A percentile compares a stretch with the other conserved stretches of the same genome.
These are phyloP conservation scores for Salix arbutifolia DNA, from an alignment of 345 rosid genomes.

Conservation along the genomic window DNA sequence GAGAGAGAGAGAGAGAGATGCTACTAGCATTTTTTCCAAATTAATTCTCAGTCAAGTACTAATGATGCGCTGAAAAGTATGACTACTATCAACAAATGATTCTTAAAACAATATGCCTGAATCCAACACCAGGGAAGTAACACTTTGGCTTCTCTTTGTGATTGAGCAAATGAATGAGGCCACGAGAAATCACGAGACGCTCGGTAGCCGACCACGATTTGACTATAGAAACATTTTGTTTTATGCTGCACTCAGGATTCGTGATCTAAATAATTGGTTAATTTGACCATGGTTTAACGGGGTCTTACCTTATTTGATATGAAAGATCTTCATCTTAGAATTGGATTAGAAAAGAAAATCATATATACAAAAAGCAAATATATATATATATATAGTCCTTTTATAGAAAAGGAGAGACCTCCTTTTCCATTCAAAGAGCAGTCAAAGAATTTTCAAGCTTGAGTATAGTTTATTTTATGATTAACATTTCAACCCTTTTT, in stretches of 20 bases:
- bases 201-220: conserved; percentile 12
- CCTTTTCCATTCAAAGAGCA: conserved; percentile 23
- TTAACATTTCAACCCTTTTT: conserved; percentile 13
- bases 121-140: neutral
- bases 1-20: too few species aligned
- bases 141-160: conserved; percentile 1
- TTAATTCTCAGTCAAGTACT: neutral
- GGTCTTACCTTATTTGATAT: neutral
- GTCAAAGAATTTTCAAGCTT: conserved; percentile 38
- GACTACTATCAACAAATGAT: neutral
- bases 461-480: conserved; percentile 6
- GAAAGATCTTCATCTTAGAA: neutral
- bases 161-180: conserved; percentile 7
- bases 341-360: neutral
- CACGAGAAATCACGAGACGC: neutral
- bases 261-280: conserved; percentile 1
- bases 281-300: neutral
- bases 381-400: neutral
- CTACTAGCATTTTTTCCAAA: too few species aligned
- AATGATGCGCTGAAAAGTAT: neutral
- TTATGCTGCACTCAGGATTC: conserved; percentile 3
- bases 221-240: conserved; percentile 1
- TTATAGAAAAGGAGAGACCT: neutral
- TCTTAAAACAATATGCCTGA: neutral
- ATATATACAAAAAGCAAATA: neutral